A percentile compares a stretch with the other conserved stretches of the same genome.
phyloP scores from a whole-genome alignment of 345 rosid genomes.

The Syzygium aqueum region DNA sequence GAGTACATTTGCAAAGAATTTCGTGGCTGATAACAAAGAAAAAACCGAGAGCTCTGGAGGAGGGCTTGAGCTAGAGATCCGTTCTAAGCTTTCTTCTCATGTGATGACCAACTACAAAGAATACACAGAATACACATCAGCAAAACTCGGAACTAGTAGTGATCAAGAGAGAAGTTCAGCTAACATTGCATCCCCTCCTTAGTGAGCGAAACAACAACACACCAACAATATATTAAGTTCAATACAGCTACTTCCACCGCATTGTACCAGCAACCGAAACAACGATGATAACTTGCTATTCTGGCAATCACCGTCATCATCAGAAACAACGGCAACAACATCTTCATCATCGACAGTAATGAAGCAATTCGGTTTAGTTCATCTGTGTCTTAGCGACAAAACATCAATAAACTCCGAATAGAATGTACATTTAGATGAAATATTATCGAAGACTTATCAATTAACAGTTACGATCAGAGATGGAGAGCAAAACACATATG shows the following conservation, averaged over 20 bases:
- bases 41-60: too few relatives aligned
- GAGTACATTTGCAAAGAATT: too few relatives aligned
- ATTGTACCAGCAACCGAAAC: not conserved
- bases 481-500: not conserved
- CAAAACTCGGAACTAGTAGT: too few relatives aligned
- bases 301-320: not conserved
- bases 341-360: not conserved
- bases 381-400: not conserved
- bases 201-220: not conserved
- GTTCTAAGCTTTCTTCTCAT: too few relatives aligned
- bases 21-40: too few relatives aligned
- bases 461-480: accelerated
- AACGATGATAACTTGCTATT: not conserved
- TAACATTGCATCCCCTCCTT: not conserved
- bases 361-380: not conserved
- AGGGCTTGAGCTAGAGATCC: too few relatives aligned
- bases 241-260: not conserved
- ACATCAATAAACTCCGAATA: not conserved
- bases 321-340: not conserved
- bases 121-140: too few relatives aligned
- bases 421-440: not conserved
- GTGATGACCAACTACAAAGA: too few relatives aligned
- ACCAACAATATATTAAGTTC: too few relatives aligned
- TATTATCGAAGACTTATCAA: not conserved
- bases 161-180: not conserved